A percentile compares a stretch with the other conserved stretches of the same genome.
These are phyloP conservation scores for Lasiosphaeria miniovina DNA, from an alignment of 495 filamentous ascomycete genomes.

Conservation along the genomic window DNA sequence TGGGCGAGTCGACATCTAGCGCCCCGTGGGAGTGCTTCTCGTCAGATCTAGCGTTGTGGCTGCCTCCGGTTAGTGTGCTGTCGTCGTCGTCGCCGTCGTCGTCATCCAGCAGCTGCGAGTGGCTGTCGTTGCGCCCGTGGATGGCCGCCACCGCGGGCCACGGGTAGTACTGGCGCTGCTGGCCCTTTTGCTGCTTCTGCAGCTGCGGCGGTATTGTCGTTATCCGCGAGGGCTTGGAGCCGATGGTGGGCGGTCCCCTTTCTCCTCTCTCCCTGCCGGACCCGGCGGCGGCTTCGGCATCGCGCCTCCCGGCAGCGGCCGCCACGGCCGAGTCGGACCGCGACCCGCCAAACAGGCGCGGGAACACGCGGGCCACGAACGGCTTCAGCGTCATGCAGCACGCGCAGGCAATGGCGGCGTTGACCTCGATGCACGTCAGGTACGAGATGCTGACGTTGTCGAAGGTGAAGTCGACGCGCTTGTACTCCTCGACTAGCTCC, in stretches of 20 bases:
- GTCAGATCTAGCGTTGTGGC: neutral
- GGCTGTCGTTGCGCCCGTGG: neutral
- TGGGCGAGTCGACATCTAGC: neutral
- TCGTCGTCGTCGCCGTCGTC: neutral
- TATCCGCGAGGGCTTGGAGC: conserved; percentile 11
- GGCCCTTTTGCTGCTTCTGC: neutral
- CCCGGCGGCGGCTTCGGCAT: neutral
- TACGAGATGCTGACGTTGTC: conserved; percentile 26
- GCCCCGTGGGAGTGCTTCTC: neutral
- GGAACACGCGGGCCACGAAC: conserved; percentile 23
- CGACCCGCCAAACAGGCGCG: conserved; percentile 7
- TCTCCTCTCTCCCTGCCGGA: neutral
- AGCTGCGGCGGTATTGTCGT: neutral
- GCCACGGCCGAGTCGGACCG: conserved; percentile 2
- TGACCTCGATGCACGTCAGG: conserved; percentile 33
- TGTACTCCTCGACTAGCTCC: conserved; percentile 18
- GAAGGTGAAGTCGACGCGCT: conserved; percentile 21
- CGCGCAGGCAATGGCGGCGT: conserved; percentile 36
- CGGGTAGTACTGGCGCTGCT: neutral
- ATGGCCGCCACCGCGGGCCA: neutral
- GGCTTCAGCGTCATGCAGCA: conserved; percentile 34
- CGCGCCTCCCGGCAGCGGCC: neutral
- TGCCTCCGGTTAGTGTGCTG: neutral
- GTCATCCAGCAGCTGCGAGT: neutral
- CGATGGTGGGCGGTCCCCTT: conserved; percentile 16